phyloP scores from a whole-genome alignment of 2,329 filamentous ascomycete genomes.

The Didymella arachidicola region DNA sequence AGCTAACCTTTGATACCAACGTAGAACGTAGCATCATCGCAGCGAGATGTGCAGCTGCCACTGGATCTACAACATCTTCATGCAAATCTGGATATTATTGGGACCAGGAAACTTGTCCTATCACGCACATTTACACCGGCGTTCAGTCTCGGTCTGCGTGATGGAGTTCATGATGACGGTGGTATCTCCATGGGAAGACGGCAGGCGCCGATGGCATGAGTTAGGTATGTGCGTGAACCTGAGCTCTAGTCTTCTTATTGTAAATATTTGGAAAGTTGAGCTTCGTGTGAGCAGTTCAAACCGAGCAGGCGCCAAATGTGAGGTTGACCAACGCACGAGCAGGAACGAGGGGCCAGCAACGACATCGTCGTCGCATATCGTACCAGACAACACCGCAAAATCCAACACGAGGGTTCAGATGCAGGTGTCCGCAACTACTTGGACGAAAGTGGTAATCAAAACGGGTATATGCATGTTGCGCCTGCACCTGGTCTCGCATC shows the following conservation, averaged over 20 bases:
- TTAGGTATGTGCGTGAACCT: background rate
- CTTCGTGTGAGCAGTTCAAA: background rate
- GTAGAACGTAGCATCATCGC: background rate
- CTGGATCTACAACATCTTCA: background rate
- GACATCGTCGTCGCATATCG: background rate
- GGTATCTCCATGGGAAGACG: background rate
- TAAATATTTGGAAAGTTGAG: background rate
- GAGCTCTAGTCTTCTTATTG: background rate
- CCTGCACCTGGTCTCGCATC: slow-evolving; percentile 11
- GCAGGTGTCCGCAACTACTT: background rate
- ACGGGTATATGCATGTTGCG: slow-evolving; percentile 8
- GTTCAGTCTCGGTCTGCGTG: background rate
- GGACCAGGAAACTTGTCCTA: background rate
- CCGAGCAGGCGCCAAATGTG: background rate
- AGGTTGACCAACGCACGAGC: background rate
- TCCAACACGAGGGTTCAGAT: background rate
- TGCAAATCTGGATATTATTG: background rate
- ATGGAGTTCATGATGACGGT: background rate
- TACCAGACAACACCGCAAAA: background rate
- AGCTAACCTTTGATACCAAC: background rate
- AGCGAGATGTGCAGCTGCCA: background rate
- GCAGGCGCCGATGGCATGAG: background rate
- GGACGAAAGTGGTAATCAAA: background rate
- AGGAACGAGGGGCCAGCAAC: slow-evolving; percentile 10
- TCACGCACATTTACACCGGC: background rate